Evolutionary conservation across 805 yeast species (phyloP).

Genomic region (Metschnikowia matae): DNA sequence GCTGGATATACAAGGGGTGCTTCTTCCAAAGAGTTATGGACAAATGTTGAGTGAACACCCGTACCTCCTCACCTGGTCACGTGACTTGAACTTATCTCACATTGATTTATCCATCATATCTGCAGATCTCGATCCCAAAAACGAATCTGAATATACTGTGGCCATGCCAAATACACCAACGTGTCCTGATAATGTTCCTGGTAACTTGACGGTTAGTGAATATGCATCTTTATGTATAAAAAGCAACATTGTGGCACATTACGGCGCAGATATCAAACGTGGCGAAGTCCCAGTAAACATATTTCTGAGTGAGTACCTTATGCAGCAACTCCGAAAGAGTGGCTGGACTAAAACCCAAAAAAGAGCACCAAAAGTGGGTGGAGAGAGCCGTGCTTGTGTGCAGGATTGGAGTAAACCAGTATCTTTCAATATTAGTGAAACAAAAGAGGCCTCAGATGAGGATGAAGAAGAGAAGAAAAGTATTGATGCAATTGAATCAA

Average conservation of each 20-base stretch:
- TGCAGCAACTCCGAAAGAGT: background rate
- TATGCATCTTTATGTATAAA: constrained; percentile 1
- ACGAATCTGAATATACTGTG: background rate
- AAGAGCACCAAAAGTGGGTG: background rate
- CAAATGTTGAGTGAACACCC: constrained; percentile 4
- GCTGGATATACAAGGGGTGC: constrained; percentile 8
- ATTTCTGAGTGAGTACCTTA: constrained; percentile 6
- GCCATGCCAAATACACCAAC: background rate
- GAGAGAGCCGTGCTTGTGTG: background rate
- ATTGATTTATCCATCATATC: constrained; percentile 5
- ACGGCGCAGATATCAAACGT: background rate
- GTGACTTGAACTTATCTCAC: constrained; percentile 6
- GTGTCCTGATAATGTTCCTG: background rate
- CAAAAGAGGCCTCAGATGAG: no score
- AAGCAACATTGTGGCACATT: background rate
- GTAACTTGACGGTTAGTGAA: background rate
- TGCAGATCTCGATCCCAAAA: background rate
- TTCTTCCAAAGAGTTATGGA: constrained; percentile 6
- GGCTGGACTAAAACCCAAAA: background rate
- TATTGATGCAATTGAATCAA: background rate
- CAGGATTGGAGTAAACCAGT: background rate
- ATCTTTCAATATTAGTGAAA: background rate
- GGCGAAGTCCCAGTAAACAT: background rate
- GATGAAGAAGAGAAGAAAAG: background rate
- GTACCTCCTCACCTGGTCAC: constrained; percentile 6